Base-by-base conservation (phyloP, 2,329 filamentous ascomycete genomes). In the Pseudogymnoascus destructans region DNA sequence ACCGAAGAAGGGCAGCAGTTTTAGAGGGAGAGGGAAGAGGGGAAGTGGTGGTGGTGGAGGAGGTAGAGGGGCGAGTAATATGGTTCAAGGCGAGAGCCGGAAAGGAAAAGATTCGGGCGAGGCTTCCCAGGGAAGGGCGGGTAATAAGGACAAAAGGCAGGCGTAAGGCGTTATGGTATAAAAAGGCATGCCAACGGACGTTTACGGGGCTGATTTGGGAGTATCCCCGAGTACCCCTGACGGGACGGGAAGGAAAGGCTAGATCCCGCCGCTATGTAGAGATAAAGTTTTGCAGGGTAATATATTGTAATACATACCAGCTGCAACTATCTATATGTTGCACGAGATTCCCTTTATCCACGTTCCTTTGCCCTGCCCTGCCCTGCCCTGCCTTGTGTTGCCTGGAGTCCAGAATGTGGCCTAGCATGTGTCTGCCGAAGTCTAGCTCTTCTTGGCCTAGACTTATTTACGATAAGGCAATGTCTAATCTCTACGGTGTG, bases 181-280 rank as follows among this genome's bases (percentile, higher is more conserved):
- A 21, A 17, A 19, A 5, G 42, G 21, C 19, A 25, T 6, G 21
- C 32, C 46, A 13, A 32, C n/a, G 46, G 46, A n/a, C 46, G 46
- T 52, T 52, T 30, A 19, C 7, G 25, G 46, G 25, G 9, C 15
- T 52, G 46, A 52, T 46, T 46, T n/a, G 25, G 46, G 46, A n/a
- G 15, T 8, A 30, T 52, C n/a, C 46, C 7, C 11, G 25, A 17
- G 25, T 30, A 30, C 46, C 46, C 46, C 25, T 52, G 25, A 19
- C 46, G 46, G 25, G 25, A 19, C 46, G 46, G 25, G 46, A 52
- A 27, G 46, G 25, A 9, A 9, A 52, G 25, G 46, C 25, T 52
- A 52, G 46, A 52, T 52, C 46, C 46, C 25, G 46, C n/a, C 46
- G 46, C 46, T 30, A 52, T 52, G 46, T 52, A 52, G 25, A 52